Evolutionary conservation across 2,329 filamentous ascomycete genomes (phyloP).

Genomic region (Botrytis pseudocinerea): DNA sequence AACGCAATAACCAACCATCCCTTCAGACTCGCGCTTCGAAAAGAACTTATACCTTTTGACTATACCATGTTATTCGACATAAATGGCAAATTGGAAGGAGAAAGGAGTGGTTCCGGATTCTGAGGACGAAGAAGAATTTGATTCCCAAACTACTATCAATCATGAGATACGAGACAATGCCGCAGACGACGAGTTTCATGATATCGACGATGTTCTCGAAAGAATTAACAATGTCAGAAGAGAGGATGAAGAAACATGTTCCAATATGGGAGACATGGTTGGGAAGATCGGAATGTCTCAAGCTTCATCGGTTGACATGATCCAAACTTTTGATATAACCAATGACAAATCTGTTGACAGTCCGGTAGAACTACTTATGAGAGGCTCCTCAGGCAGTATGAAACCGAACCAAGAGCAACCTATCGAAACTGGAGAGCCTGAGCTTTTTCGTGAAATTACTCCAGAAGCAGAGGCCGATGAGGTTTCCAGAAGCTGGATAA

Average conservation of each 20-base stretch:
- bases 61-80: slow-evolving; percentile 30
- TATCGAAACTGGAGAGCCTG: neutral
- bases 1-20: slow-evolving; percentile 10
- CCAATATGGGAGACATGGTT: neutral
- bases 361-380: neutral
- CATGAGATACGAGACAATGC: slow-evolving; percentile 15
- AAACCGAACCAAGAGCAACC: neutral
- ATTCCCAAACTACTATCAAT: slow-evolving; percentile 30
- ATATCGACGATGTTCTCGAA: slow-evolving; percentile 2
- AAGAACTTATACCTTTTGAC: slow-evolving; percentile 22
- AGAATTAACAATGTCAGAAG: neutral
- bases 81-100: slow-evolving; percentile 43
- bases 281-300: slow-evolving; percentile 9
- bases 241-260: neutral
- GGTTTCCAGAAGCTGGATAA: slow-evolving; percentile 45
- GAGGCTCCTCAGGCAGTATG: neutral
- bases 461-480: slow-evolving; percentile 38
- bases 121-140: slow-evolving; percentile 40
- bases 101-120: slow-evolving; percentile 42
- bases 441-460: neutral
- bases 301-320: slow-evolving; percentile 24
- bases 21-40: slow-evolving; percentile 1
- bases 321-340: neutral
- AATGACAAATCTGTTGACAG: neutral
- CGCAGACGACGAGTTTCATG: slow-evolving; percentile 17